Conservation (phyloP, 208 protist genomes). For the Tetramitus jugosus region DNA sequence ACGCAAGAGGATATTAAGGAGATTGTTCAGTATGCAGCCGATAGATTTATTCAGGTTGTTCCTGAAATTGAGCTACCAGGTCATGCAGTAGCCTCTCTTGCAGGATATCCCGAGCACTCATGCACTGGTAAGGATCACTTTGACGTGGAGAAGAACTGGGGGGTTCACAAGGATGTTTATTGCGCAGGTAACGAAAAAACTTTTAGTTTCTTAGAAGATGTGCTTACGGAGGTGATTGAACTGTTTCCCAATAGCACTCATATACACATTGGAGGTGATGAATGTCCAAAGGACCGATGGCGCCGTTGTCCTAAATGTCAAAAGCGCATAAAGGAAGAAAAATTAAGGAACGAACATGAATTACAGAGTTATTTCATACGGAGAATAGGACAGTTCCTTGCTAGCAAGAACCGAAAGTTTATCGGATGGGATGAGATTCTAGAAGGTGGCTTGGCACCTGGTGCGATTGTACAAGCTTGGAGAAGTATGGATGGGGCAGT, state of each 20-base stretch:
- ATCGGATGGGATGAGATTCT: slow-evolving; percentile 21
- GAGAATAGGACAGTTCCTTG: neutral
- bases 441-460: neutral
- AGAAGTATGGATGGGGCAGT: neutral
- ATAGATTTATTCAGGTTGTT: neutral
- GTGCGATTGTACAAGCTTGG: neutral
- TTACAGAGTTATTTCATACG: slow-evolving; percentile 1
- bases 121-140: neutral
- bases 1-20: neutral
- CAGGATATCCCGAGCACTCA: neutral
- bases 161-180: neutral
- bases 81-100: neutral
- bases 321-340: neutral
- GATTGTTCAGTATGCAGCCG: neutral
- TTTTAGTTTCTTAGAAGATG: slow-evolving; percentile 8
- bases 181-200: slow-evolving; percentile 10
- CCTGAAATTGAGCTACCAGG: slow-evolving; percentile 11
- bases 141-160: neutral
- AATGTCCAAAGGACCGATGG: neutral
- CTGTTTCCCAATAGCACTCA: neutral
- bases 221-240: neutral
- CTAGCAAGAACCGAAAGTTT: neutral
- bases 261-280: slow-evolving; percentile 19
- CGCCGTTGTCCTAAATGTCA: neutral
- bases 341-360: neutral